A percentile compares a stretch with the other conserved stretches of the same genome.
phyloP scores from a whole-genome alignment of 345 rosid species.

The Gossypium thurberi region DNA sequence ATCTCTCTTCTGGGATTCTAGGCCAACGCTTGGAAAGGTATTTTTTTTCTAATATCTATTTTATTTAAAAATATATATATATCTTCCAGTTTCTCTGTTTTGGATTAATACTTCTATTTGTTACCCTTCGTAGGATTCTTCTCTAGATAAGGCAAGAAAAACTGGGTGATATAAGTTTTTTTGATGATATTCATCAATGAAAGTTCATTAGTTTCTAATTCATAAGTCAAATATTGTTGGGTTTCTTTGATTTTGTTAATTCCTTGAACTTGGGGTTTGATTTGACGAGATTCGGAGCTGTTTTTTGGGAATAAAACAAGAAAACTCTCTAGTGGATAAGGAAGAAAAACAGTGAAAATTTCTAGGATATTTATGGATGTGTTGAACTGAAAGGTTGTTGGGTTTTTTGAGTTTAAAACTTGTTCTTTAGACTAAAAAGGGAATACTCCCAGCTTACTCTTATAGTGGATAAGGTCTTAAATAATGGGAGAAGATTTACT shows the following conservation, averaged over 20 bases:
- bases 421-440: neutral
- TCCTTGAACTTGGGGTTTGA: neutral
- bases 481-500: constrained; percentile 54
- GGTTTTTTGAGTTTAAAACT: neutral
- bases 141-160: neutral
- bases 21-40: neutral
- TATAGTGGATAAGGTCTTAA: neutral
- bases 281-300: neutral
- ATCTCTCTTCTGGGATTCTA: neutral
- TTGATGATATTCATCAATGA: neutral
- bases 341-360: neutral
- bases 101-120: neutral
- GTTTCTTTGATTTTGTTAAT: neutral
- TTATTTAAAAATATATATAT: neutral
- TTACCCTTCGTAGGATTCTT: neutral
- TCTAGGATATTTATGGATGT: neutral
- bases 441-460: neutral
- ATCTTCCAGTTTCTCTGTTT: neutral
- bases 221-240: neutral
- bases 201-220: neutral
- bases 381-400: neutral
- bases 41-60: neutral
- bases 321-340: neutral
- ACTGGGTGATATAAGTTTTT: neutral
- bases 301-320: neutral